Percentiles rank a stretch among this genome's conserved stretches.
These are phyloP conservation scores for Pichia sp. DNA, from an alignment of 1,139 yeast genomes.

Conservation along the genomic window DNA sequence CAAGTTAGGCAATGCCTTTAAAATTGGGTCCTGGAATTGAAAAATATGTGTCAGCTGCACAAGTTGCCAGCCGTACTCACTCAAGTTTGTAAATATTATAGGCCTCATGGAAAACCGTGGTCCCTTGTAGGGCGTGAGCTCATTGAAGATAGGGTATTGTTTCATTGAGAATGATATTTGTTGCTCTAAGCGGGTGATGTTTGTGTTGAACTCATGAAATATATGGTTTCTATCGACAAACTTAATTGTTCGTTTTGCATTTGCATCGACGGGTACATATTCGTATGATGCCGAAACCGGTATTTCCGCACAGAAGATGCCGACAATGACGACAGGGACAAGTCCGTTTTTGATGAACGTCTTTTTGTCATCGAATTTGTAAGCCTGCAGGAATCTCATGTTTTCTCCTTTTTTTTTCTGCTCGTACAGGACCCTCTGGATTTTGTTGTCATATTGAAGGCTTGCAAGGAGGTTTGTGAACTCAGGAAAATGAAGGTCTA, in stretches of 20 bases:
- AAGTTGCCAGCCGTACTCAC: not conserved
- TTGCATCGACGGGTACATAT: not conserved
- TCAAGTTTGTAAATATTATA: not conserved
- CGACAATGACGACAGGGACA: not conserved
- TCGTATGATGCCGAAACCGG: not conserved
- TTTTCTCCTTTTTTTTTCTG: constrained; percentile 1
- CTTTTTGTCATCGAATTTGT: not conserved
- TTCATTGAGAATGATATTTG: not conserved
- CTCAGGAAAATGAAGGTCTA: not conserved
- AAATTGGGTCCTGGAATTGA: not conserved
- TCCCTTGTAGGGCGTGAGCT: not conserved
- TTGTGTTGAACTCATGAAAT: not conserved
- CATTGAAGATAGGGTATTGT: not conserved
- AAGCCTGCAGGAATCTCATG: not conserved
- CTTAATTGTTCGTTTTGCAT: not conserved
- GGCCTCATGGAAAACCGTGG: not conserved
- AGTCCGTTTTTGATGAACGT: not conserved
- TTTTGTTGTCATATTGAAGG: not conserved
- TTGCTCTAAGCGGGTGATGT: not conserved
- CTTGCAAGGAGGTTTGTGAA: not conserved
- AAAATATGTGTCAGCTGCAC: not conserved
- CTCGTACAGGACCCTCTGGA: not conserved
- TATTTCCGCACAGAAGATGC: not conserved
- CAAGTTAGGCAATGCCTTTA: not conserved
- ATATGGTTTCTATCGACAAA: not conserved